Conservation (phyloP, 2,329 filamentous ascomycete species). For the Colletotrichum sansevieriae region DNA sequence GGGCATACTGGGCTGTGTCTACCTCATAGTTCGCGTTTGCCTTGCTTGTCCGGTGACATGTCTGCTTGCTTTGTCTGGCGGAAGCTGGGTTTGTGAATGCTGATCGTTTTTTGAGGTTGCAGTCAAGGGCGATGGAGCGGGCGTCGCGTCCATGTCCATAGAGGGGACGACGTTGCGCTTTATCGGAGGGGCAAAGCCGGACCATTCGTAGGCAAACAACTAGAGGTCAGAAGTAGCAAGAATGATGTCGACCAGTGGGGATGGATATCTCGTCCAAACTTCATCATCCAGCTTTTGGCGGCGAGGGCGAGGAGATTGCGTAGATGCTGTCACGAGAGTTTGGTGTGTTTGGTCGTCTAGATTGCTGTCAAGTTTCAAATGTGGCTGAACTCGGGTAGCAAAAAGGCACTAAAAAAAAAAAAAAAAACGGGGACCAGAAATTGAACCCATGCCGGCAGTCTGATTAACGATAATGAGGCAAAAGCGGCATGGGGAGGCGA, state of each 20-base stretch:
- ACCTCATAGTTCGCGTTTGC: not conserved
- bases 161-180: not conserved
- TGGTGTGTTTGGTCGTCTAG: not conserved
- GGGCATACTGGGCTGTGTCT: not conserved
- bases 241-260: constrained; percentile 1
- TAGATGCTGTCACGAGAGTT: not conserved
- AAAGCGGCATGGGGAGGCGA: too few relatives aligned
- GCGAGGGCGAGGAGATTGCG: not conserved
- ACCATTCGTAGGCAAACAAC: constrained; percentile 4
- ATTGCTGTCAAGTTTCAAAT: not conserved
- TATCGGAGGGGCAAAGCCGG: not conserved
- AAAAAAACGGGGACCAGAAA: not conserved
- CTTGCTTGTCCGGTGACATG: not conserved
- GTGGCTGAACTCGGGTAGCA: not conserved
- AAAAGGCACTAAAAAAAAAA: too few relatives aligned
- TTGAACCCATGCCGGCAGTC: constrained; percentile 7
- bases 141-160: not conserved
- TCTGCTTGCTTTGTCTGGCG: not conserved
- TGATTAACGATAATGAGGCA: constrained; percentile 23
- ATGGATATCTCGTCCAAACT: not conserved
- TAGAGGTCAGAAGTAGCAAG: constrained; percentile 8
- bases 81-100: constrained; percentile 7
- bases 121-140: constrained; percentile 6
- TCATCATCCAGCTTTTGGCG: not conserved
- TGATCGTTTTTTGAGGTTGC: constrained; percentile 5